Evolutionary conservation across 176 grass and related monocot species (phyloP), one percentile per base, ranked within the genome.

Genomic region (Thinopyrum elongatum): DNA sequence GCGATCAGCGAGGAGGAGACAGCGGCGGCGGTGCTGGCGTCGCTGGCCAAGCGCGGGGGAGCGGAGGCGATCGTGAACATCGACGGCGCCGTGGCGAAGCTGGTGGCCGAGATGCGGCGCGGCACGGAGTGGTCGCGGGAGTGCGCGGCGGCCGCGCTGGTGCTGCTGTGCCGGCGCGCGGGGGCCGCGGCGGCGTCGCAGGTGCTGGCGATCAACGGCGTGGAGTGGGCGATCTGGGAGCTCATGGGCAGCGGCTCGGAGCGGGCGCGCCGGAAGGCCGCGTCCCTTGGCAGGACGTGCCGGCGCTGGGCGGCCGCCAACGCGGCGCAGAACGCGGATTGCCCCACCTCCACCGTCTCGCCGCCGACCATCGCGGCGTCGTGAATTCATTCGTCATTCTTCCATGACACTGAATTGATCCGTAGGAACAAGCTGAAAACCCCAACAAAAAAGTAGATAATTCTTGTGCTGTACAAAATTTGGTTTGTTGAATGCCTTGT

Each of bases 191-290:
- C 87, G 5, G 90, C 88, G 51, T 33, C 90, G 10, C 89, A 94
- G 90, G 65, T 99, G 64, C 88, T 91, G 78, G 88, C 88, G 14
- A 59, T 88, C 8, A 57, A 85, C 10, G 97, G 97, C 47, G 91
- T 99, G 67, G 97, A 99, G 62, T 96, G 94, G 94, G 85, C 90
- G 7, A 94, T 99, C 34, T 99, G 97, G 94, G 94, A 96, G 85
- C 81, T 96, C n/a, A 88, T 99, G 97, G 94, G 92, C 10, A 77
- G 63, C 28, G 97, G 97, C 11, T 92, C 94, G 1, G 94, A 96
- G 0, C 84, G 97, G 76, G 97, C 92, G 4, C 81, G 94, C 39
- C 85, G 90, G 0, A 99, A 99, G 94, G 97, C 97, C 2, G 94
- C 97, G 51, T 85, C 97, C 4, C 92, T 99, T 46, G 90, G 97